Base-by-base conservation (phyloP, 2,329 filamentous ascomycete species). In the Drechslerella stenobrocha region DNA sequence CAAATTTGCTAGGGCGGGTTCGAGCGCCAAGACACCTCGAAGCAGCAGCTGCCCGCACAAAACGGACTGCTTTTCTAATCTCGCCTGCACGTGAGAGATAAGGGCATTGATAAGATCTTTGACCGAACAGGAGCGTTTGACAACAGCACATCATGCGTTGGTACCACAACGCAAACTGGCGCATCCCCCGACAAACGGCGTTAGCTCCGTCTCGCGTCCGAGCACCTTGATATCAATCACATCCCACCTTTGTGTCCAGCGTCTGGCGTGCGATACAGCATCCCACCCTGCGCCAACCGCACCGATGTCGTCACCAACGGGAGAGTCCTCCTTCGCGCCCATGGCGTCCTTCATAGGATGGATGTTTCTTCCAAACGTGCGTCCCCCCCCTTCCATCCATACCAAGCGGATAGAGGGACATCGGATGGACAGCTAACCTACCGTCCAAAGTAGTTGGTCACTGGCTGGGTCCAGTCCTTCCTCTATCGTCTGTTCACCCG, bases 401-500 rank as follows among this genome's bases (percentile, higher is more conserved):
- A 13, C 30, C 23, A 4, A 22, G 2, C 11, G 3, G 13, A 13
- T 15, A 45, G 20, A 22, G 5, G 23, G 22, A 20, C 35, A 22
- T 24, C 24, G 32, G n/a, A n/a, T n/a, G n/a, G n/a, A n/a, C 32
- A 52, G 9, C 58, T 63, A 45, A 55, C 26, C 45, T 47, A 28
- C 13, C 46, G 22, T 52, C 34, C 52, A 57, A 57, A 45, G 40
- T 66, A 95, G 89, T 83, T 92, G 72, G 87, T 85, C 48, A 91
- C 90, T 34, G 83, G 84, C 70, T 88, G 87, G 79, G 76, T 87
- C 3, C 92, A 97, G 76, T 82, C 82, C 70, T 80, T 95, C 72
- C 93, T 90, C 79, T 98, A 97, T 79, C 82, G 86, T 73, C 78
- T 97, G 72, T 88, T 89, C 57, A 92, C 96, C 75, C 90, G 91